A percentile compares a stretch with the other conserved stretches of the same genome.
Evolutionary conservation across 2,329 filamentous ascomycete genomes (phyloP).

Genomic region (Teratosphaeria pseudoeucalypti): DNA sequence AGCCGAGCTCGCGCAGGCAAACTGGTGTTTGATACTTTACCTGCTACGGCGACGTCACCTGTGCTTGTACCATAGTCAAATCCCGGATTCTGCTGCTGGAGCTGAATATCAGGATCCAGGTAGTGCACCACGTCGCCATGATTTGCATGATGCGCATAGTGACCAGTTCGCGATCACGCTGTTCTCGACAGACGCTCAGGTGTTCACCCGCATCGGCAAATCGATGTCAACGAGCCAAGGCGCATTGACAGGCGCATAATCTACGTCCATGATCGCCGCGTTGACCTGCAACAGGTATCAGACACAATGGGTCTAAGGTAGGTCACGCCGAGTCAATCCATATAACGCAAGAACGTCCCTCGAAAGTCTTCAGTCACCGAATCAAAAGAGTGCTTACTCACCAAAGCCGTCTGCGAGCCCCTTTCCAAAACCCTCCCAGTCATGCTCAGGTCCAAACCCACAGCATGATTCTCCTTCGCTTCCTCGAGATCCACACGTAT

Average conservation of each 20-base stretch:
- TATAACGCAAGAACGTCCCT: background rate
- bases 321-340: background rate
- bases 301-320: background rate
- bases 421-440: constrained; percentile 23
- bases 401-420: constrained; percentile 45
- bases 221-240: constrained; percentile 49
- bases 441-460: constrained; percentile 21
- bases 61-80: no score
- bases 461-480: constrained; percentile 21
- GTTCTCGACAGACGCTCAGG: background rate
- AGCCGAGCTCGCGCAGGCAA: no score
- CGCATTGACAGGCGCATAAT: constrained; percentile 40
- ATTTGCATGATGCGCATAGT: no score
- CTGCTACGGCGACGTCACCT: no score
- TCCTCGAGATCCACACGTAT: constrained; percentile 8
- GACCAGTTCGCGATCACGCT: no score
- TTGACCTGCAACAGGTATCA: constrained; percentile 30
- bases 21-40: no score
- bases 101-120: no score
- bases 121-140: no score
- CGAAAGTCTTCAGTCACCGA: background rate
- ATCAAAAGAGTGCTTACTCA: background rate
- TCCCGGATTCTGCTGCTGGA: no score
- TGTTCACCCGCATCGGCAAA: constrained; percentile 11
- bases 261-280: constrained; percentile 44